Conservation (phyloP, 2,329 filamentous ascomycete species). For the Triangularia setosa region DNA sequence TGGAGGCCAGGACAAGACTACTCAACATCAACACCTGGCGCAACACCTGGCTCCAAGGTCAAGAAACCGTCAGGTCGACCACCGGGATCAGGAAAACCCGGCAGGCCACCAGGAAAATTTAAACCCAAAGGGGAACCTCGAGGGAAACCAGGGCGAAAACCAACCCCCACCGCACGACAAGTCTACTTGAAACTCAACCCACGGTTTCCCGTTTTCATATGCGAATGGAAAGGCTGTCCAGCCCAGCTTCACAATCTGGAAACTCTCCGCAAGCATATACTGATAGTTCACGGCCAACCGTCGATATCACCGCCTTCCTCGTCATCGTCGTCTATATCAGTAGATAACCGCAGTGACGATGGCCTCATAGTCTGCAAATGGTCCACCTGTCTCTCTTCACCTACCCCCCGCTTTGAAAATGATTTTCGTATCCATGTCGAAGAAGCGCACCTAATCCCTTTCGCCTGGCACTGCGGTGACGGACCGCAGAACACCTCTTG, state of each 20-base stretch:
- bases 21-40: constrained; percentile 12
- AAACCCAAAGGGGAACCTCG: not conserved
- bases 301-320: not conserved
- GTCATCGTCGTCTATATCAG: not conserved
- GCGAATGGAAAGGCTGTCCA: constrained; percentile 57
- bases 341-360: not conserved
- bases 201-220: constrained; percentile 50
- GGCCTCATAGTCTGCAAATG: constrained; percentile 35
- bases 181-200: constrained; percentile 41
- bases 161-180: constrained; percentile 37
- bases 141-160: constrained; percentile 17
- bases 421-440: constrained; percentile 50
- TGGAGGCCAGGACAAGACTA: constrained; percentile 38
- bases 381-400: constrained; percentile 35
- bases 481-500: constrained; percentile 45
- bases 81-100: constrained; percentile 30
- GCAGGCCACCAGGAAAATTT: constrained; percentile 40
- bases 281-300: constrained; percentile 43
- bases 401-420: constrained; percentile 22
- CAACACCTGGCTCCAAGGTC: constrained; percentile 13
- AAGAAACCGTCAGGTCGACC: constrained; percentile 10
- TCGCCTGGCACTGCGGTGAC: constrained; percentile 58
- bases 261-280: constrained; percentile 53
- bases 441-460: constrained; percentile 47
- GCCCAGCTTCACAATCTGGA: constrained; percentile 61